Conservation (phyloP, 108 stramenopile species). For the Fragilaria radians region DNA sequence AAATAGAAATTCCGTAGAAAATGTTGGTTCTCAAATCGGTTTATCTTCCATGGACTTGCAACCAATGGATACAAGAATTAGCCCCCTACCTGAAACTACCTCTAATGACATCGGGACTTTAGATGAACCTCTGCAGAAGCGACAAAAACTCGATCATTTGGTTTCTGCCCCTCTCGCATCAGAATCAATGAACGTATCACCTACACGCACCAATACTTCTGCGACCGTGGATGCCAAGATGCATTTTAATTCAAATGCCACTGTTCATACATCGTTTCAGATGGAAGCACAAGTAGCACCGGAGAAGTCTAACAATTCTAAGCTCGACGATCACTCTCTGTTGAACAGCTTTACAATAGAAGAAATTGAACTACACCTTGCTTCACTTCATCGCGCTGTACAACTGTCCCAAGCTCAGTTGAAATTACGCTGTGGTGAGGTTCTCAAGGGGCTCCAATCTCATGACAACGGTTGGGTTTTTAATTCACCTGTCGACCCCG, state of each 20-base stretch:
- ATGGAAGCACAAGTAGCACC: not conserved
- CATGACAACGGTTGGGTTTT: constrained; percentile 92
- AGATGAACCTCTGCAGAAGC: not conserved
- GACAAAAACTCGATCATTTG: not conserved
- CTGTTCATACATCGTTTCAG: too few species aligned
- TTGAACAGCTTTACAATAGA: constrained; percentile 85
- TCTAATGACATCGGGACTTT: too few species aligned
- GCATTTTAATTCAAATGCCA: not conserved
- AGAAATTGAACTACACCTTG: constrained; percentile 87
- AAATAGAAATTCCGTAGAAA: not conserved
- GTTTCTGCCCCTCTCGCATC: not conserved
- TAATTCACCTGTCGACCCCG: constrained; percentile 90
- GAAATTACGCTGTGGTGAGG: constrained; percentile 68
- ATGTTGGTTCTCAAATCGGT: not conserved
- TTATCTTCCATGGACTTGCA: not conserved
- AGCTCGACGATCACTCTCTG: constrained; percentile 73
- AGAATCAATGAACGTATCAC: not conserved
- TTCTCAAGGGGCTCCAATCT: constrained; percentile 78
- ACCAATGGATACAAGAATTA: not conserved
- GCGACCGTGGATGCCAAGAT: not conserved
- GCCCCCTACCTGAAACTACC: not conserved
- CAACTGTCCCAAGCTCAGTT: constrained; percentile 64
- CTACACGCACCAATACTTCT: not conserved
- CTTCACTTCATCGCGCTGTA: constrained; percentile 69
- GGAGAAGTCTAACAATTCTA: constrained; percentile 21